phyloP scores from a whole-genome alignment of 768 basidiomycete species.

The Tulasnella sp. region DNA sequence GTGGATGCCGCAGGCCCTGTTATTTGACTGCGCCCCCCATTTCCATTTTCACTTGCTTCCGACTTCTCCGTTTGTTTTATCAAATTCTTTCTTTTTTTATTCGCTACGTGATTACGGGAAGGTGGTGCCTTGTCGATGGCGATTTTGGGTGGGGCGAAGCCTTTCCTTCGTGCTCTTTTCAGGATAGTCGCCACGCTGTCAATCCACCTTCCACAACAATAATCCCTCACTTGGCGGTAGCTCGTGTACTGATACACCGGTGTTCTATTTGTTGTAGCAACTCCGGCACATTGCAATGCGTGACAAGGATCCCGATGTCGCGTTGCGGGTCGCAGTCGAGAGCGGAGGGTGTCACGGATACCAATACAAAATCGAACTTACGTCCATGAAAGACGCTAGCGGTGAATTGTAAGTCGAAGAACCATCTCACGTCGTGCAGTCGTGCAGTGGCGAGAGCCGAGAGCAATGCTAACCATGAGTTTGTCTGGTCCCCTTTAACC shows the following conservation, averaged over 20 bases:
- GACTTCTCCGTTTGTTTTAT: conserved; percentile 4
- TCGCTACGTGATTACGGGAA: not conserved
- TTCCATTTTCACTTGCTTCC: not conserved
- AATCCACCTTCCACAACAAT: too few relatives aligned
- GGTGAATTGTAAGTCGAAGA: conserved; percentile 77
- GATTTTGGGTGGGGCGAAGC: not conserved
- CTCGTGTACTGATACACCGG: not conserved
- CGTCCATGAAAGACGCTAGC: conserved; percentile 45
- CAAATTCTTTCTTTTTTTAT: not conserved
- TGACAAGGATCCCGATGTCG: conserved; percentile 59
- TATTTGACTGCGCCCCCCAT: not conserved
- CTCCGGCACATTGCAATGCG: conserved; percentile 63
- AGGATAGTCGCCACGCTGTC: not conserved
- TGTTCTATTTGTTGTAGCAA: conserved; percentile 52
- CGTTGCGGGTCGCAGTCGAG: conserved; percentile 79
- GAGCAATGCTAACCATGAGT: conserved; percentile 1
- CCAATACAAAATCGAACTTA: conserved; percentile 89
- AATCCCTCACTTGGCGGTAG: not conserved
- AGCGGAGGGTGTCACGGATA: conserved; percentile 97
- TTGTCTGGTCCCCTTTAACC: not conserved
- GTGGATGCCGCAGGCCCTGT: not conserved
- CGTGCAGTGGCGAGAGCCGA: not conserved
- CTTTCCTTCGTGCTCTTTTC: not conserved
- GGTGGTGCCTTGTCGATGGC: not conserved
- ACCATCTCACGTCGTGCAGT: not conserved